Evolutionary conservation across 2,329 filamentous ascomycete genomes (phyloP), one percentile per base, ranked within the genome.

Genomic region (Alternaria consortialis): DNA sequence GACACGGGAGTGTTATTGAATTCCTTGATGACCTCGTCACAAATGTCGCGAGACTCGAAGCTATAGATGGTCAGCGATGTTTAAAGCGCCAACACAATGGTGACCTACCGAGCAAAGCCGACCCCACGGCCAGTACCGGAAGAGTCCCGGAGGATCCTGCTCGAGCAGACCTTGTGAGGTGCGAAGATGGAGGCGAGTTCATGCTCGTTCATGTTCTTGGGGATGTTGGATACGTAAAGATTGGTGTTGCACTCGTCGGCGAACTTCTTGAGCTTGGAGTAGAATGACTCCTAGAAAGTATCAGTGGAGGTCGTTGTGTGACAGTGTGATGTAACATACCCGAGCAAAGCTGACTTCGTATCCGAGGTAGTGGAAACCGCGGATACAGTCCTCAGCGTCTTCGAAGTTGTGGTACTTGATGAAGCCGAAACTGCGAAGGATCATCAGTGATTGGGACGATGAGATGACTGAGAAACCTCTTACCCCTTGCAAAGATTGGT

Each of bases 301-400:
- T 77, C 15, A 76, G 65, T 15, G 46, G 27, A 23, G 17, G 9
- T 15, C 12, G 25, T 34, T 32, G 31, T 25, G 23, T 37, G 39
- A 15, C n/a, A 9, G 17, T 54, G 17, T 4, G 47, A 55, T 48
- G 47, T 39, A 29, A 80, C 86, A 75, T 82, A 96, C 93, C 74
- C 94, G 88, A 70, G 96, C 95, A 82, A 98, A 98, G 76, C 94
- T 97, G 72, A 97, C 94, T 83, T 99, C 95, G 76, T 98, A 99
- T 55, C 94, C 94, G 68, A 97, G 88, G 74, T 91, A 91, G 77
- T 95, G 94, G 78, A 99, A 97, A 44, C 93, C 95, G 54, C 93
- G 92, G 75, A 99, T 99, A 79, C 95, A 98, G 75, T 93, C 91
- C 82, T 98, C 94, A 12, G 95, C 97, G 68, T 97, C 90, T 56